Percentiles rank a stretch among this genome's conserved stretches.
Conservation (phyloP, 78 protist species). For the Salpingoeca rosetta region DNA sequence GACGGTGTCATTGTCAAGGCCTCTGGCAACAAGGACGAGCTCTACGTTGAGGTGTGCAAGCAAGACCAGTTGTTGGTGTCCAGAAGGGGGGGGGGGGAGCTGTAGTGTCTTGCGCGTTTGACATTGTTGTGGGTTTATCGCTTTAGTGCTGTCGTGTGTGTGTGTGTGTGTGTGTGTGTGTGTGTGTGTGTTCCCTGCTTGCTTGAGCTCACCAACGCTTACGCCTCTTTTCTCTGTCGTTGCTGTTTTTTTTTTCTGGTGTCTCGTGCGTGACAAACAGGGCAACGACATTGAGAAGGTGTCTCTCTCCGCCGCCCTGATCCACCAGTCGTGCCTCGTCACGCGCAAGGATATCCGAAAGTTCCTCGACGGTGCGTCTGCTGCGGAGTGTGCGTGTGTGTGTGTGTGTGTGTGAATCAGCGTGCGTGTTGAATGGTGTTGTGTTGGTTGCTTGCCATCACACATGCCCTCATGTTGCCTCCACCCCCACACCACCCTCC, state of each 20-base stretch:
- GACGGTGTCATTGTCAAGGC: slow-evolving; percentile 72
- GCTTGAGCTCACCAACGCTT: neutral
- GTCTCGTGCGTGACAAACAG: too few species aligned
- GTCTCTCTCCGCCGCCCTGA: slow-evolving; percentile 71
- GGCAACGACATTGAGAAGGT: slow-evolving; percentile 93
- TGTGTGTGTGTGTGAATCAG: too few species aligned
- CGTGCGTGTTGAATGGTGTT: too few species aligned
- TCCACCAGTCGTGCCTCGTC: slow-evolving; percentile 62
- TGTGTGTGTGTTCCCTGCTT: neutral
- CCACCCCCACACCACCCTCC: too few species aligned
- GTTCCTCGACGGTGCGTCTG: slow-evolving; percentile 99
- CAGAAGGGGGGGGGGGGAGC: too few species aligned
- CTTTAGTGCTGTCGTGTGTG: neutral
- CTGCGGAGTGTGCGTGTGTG: too few species aligned
- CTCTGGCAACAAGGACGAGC: slow-evolving; percentile 85
- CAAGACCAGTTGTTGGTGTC: too few species aligned
- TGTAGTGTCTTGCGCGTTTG: neutral
- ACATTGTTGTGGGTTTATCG: neutral
- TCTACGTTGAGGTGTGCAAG: slow-evolving; percentile 33
- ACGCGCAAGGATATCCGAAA: slow-evolving; percentile 95
- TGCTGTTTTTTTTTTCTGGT: slow-evolving; percentile 28
- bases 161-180: neutral
- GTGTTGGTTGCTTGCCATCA: too few species aligned
- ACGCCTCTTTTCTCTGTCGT: neutral
- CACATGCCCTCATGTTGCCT: too few species aligned